Evolutionary conservation across 2,329 filamentous ascomycete genomes (phyloP).

Genomic region (Diaporthe longicolla): DNA sequence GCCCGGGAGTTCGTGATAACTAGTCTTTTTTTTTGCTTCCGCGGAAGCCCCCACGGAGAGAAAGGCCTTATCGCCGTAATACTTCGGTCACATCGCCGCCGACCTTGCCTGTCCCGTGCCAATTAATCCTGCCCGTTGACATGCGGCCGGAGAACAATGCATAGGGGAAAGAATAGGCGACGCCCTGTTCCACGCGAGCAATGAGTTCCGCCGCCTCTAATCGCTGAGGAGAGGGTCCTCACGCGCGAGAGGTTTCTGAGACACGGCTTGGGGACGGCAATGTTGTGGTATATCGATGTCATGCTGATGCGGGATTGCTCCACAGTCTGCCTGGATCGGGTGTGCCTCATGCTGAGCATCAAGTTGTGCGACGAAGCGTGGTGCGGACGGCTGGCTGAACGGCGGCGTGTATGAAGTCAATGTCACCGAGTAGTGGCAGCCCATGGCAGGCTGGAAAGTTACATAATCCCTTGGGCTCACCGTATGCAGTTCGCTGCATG

Average conservation of each 20-base stretch:
- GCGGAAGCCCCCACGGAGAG: no score
- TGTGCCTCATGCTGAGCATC: background rate
- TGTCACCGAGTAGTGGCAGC: background rate
- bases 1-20: background rate
- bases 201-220: slow-evolving; percentile 13
- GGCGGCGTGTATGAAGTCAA: background rate
- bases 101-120: background rate
- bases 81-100: no score
- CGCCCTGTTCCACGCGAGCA: background rate
- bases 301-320: background rate
- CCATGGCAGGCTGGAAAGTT: background rate
- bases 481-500: background rate
- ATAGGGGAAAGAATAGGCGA: background rate
- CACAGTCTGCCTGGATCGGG: background rate
- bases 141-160: background rate
- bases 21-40: background rate
- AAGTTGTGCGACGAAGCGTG: background rate
- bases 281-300: background rate
- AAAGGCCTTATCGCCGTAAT: no score
- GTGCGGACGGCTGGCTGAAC: no score
- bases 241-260: background rate
- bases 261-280: background rate
- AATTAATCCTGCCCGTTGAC: background rate
- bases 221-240: background rate
- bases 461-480: background rate